Evolutionary conservation across 805 yeast species (phyloP), one percentile per base, ranked within the genome.

Genomic region (Yarrowia hollandica): DNA sequence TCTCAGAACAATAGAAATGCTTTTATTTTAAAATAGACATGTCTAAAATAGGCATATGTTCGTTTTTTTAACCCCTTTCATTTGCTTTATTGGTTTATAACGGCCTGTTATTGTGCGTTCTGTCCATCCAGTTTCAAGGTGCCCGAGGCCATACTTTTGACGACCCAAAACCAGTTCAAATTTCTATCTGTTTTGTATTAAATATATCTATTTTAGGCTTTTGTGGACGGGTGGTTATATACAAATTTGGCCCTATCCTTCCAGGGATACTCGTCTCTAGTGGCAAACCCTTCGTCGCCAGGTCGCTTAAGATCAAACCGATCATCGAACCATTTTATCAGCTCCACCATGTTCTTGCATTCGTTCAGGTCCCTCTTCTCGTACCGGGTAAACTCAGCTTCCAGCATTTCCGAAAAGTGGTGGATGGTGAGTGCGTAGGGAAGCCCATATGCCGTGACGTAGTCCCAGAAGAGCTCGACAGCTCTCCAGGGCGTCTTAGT

Each of bases 401-500:
- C 88, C 63, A 90, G 71, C 98, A 94, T 92, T 70, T 94, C 88
- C 10, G 87, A 81, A 58, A 94, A 70, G 72, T 92, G 98, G 68
- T 92, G 97, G 70, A 90, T 96, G 3, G 84, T 77, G 34, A 92
- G 76, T 68, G 91, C 82, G 69, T 82, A 92, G 1, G 96, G 97
- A 60, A 90, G 74, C 0, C 97, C 97, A 67, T 85, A 90, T 18
- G 84, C 82, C 14, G 89, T 79, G 8, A 88, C 81, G 64, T 84
- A 82, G 66, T 88, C 85, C 87, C 90, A 82, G 69, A 92, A 88
- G 61, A 77, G 76, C 70, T 94, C 99, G 5, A 94, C 74, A 7
- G 96, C 92, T 6, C 85, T 82, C 97, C 98, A 94, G 2, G 98
- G 97, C 2, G 96, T 85, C 56, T 74, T 76, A 0, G 75, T 74